Conservation (phyloP, 1,284 basidiomycete genomes). For the Trametes versicolor region DNA sequence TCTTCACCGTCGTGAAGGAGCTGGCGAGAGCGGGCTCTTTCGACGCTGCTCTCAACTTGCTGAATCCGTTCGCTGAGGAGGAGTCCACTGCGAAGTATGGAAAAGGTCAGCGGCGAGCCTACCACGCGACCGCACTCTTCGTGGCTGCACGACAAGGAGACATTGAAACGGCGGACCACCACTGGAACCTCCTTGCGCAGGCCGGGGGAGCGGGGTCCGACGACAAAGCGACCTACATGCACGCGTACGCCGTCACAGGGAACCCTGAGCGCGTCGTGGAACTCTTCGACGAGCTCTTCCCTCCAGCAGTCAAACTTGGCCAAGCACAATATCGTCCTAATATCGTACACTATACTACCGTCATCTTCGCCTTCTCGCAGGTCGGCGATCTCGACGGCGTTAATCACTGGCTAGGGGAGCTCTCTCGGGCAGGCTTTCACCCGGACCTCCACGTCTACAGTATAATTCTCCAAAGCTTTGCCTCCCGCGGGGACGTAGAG, state of each 20-base stretch:
- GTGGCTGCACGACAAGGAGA: slow-evolving; percentile 64
- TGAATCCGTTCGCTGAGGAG: slow-evolving; percentile 15
- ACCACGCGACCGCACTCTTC: slow-evolving; percentile 58
- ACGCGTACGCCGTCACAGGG: slow-evolving; percentile 60
- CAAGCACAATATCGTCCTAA: slow-evolving; percentile 49
- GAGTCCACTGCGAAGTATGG: slow-evolving; percentile 14
- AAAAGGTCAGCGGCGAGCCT: slow-evolving; percentile 39
- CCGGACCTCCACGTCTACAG: slow-evolving; percentile 70
- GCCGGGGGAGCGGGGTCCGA: slow-evolving; percentile 41
- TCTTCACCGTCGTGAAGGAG: slow-evolving; percentile 53
- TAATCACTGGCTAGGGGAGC: slow-evolving; percentile 64
- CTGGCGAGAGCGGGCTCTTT: slow-evolving; percentile 54
- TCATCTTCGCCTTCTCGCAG: slow-evolving; percentile 66
- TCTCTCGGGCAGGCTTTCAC: slow-evolving; percentile 57
- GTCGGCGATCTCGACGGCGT: slow-evolving; percentile 61
- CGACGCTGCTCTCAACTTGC: slow-evolving; percentile 57
- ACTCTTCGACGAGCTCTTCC: slow-evolving; percentile 67
- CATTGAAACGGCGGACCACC: slow-evolving; percentile 51
- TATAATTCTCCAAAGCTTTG: slow-evolving; percentile 69
- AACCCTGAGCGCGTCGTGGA: slow-evolving; percentile 52
- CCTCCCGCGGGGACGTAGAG: slow-evolving; percentile 63
- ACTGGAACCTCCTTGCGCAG: slow-evolving; percentile 51
- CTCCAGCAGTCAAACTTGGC: slow-evolving; percentile 30
- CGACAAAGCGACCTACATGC: slow-evolving; percentile 59
- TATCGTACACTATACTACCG: slow-evolving; percentile 61